Evolutionary conservation across 352 stramenopile species (phyloP).

Genomic region (Phytophthora rubi): DNA sequence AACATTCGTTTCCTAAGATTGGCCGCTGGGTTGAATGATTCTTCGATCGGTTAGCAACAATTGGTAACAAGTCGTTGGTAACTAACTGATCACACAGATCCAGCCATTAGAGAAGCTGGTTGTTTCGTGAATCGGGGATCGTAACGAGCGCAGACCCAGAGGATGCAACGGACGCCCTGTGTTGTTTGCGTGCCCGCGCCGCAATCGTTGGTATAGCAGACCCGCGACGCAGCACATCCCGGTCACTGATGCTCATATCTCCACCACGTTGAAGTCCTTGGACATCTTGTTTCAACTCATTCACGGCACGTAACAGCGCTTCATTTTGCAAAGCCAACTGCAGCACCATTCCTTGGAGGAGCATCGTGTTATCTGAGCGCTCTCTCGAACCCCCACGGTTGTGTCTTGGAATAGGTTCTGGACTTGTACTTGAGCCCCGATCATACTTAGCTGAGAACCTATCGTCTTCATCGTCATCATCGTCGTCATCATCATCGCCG

Average conservation of each 20-base stretch:
- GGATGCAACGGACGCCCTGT: conserved; percentile 3
- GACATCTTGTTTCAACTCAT: conserved; percentile 48
- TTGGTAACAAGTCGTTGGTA: no score
- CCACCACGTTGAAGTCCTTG: conserved; percentile 25
- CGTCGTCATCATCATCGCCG: conserved; percentile 15
- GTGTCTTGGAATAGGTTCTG: conserved; percentile 1
- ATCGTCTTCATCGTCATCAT: conserved; percentile 3
- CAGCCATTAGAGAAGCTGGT: conserved; percentile 15
- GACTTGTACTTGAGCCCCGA: not conserved
- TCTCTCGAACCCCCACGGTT: not conserved
- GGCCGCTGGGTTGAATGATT: no score
- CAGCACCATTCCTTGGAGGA: conserved; percentile 62
- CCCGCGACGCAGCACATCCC: conserved; percentile 13
- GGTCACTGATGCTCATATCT: conserved; percentile 10
- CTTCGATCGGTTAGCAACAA: no score
- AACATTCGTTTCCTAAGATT: no score
- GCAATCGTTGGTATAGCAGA: not conserved
- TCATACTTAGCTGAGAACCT: not conserved
- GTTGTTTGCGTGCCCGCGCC: conserved; percentile 12
- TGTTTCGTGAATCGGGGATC: conserved; percentile 15
- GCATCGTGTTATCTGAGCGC: conserved; percentile 31
- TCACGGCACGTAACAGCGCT: conserved; percentile 51
- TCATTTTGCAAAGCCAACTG: conserved; percentile 68
- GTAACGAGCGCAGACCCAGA: conserved; percentile 3
- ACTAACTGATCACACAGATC: no score